These are phyloP conservation scores for Xylaria acuta DNA, from an alignment of 495 filamentous ascomycete genomes.

Conservation along the genomic window DNA sequence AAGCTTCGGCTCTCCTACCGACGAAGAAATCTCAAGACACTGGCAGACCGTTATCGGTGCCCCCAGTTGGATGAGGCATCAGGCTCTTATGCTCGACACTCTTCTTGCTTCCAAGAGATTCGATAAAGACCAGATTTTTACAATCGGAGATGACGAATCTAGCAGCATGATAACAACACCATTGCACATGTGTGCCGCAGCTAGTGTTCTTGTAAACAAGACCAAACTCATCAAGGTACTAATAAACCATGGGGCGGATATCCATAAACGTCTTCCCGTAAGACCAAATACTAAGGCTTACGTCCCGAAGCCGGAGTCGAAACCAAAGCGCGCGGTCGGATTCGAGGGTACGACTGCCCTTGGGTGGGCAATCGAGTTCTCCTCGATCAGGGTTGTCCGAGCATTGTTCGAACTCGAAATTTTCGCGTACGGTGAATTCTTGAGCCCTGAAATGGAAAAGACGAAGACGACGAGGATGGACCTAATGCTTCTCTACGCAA, in stretches of 20 bases:
- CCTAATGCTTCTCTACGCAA: slow-evolving; percentile 20
- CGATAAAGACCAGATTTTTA: not conserved
- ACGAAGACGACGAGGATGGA: not conserved
- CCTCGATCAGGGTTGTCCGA: not conserved
- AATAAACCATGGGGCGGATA: not conserved
- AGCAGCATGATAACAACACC: not conserved
- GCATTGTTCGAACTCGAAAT: not conserved
- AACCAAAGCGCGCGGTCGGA: not conserved
- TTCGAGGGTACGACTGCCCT: slow-evolving; percentile 29
- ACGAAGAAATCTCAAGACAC: slow-evolving; percentile 22
- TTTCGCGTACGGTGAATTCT: not conserved
- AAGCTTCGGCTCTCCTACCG: slow-evolving; percentile 13
- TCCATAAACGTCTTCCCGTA: not conserved
- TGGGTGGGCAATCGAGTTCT: slow-evolving; percentile 30
- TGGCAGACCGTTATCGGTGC: slow-evolving; percentile 12
- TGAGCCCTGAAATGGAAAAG: not conserved
- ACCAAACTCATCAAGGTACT: not conserved
- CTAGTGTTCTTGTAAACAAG: not conserved
- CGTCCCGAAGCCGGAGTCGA: not conserved
- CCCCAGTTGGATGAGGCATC: not conserved
- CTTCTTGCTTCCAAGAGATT: not conserved
- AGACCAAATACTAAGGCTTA: not conserved
- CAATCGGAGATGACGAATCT: not conserved
- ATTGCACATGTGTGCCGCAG: not conserved
- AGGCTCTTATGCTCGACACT: not conserved